Percentiles rank a stretch among this genome's conserved stretches.
Evolutionary conservation across 169 alveolate species (phyloP).

Genomic region (Babesia ovis): DNA sequence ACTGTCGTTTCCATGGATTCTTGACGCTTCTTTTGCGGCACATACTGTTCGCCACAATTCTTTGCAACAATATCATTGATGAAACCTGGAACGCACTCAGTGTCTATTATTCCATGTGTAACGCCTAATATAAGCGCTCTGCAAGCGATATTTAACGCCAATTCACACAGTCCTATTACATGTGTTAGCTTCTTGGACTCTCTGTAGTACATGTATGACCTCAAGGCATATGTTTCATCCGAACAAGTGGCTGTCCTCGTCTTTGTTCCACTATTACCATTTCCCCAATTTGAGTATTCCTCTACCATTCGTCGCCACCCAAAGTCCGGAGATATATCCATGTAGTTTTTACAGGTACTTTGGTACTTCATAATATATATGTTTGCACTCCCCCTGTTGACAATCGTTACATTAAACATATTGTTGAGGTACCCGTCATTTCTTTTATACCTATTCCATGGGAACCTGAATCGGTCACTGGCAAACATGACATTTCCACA

Average conservation of each 20-base stretch:
- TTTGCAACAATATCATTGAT: neutral
- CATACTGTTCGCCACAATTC: constrained; percentile 9
- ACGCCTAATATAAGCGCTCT: constrained; percentile 53
- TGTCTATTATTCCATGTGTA: constrained; percentile 50
- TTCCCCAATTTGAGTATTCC: constrained; percentile 11
- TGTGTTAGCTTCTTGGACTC: constrained; percentile 57
- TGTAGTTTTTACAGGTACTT: constrained; percentile 31
- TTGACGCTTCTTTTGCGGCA: neutral
- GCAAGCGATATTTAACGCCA: constrained; percentile 62
- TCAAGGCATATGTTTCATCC: constrained; percentile 10
- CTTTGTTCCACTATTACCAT: neutral
- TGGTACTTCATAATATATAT: constrained; percentile 53
- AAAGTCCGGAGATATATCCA: constrained; percentile 64
- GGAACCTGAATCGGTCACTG: neutral
- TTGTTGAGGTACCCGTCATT: neutral
- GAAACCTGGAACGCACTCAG: constrained; percentile 16
- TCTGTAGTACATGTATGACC: constrained; percentile 56
- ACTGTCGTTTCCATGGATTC: neutral
- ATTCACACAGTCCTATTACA: constrained; percentile 25
- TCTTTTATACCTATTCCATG: neutral
- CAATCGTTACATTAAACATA: constrained; percentile 32
- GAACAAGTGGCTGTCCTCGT: neutral
- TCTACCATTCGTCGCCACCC: constrained; percentile 68
- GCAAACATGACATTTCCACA: neutral
- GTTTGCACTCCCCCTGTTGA: constrained; percentile 59